Evolutionary conservation across 495 filamentous ascomycete species (phyloP).

Genomic region (Hypoxylon trugodes): DNA sequence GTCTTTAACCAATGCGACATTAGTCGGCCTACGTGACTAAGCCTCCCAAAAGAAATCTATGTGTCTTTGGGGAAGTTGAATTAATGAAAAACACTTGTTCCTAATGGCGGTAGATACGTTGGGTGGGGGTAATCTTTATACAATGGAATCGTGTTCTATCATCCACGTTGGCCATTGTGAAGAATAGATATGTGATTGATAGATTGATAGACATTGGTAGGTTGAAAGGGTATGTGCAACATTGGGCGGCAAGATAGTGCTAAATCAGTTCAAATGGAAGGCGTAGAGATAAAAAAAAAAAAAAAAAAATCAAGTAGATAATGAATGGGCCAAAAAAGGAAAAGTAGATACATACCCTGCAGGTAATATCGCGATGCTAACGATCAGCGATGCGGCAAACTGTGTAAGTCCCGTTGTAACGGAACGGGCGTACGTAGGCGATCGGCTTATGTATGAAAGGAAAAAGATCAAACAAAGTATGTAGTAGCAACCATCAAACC

Average conservation of each 20-base stretch:
- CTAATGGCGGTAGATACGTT: too few relatives aligned
- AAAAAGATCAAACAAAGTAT: constrained; percentile 1
- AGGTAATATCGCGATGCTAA: constrained; percentile 34
- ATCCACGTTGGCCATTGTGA: too few relatives aligned
- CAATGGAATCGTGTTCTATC: too few relatives aligned
- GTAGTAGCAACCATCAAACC: too few relatives aligned
- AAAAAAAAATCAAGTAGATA: constrained; percentile 1
- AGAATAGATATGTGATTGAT: not conserved
- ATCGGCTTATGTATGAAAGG: constrained; percentile 1
- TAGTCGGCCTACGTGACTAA: constrained; percentile 20
- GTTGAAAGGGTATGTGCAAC: not conserved
- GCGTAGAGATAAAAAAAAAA: constrained; percentile 3
- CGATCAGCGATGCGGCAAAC: constrained; percentile 28
- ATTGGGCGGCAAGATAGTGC: not conserved
- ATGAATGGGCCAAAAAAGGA: constrained; percentile 13
- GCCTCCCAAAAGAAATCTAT: constrained; percentile 17
- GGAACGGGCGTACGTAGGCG: constrained; percentile 4
- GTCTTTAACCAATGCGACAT: constrained; percentile 3
- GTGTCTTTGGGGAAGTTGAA: constrained; percentile 4
- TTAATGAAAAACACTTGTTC: constrained; percentile 26
- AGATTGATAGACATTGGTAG: constrained; percentile 7
- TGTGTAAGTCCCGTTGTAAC: constrained; percentile 7
- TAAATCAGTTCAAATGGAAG: not conserved
- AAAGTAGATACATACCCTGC: constrained; percentile 32
- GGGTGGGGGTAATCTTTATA: too few relatives aligned